Percentiles rank a stretch among this genome's conserved stretches.
Conservation (phyloP, 371 early-diverging fungal genomes). For the Sporodiniella umbellata region DNA sequence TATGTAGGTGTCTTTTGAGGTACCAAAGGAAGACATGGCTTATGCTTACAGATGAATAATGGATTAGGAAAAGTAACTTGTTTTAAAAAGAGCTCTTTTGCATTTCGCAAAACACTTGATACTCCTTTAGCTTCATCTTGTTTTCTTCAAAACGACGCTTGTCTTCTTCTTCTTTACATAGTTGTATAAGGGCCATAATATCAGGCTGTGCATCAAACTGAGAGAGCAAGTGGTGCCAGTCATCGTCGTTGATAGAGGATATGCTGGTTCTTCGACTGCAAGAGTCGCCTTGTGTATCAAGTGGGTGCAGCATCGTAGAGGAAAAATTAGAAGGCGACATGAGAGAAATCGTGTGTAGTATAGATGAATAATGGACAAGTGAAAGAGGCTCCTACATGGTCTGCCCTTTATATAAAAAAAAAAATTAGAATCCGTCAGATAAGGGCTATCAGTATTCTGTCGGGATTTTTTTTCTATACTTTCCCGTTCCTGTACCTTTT, state of each 20-base stretch:
- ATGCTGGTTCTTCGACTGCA: background rate
- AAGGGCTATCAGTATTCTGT: no score
- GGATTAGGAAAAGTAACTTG: no score
- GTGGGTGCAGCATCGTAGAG: background rate
- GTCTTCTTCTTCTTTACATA: conserved; percentile 48
- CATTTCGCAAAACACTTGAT: conserved; percentile 14
- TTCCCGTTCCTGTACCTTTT: no score
- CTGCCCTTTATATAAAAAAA: no score
- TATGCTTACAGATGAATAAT: no score
- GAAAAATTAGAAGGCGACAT: no score
- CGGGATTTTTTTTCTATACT: no score
- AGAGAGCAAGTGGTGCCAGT: conserved; percentile 15
- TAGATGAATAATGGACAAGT: no score
- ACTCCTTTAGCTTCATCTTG: conserved; percentile 38
- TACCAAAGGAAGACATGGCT: background rate
- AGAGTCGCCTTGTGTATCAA: background rate
- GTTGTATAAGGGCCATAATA: conserved; percentile 41
- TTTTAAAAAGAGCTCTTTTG: background rate
- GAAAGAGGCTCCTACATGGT: no score
- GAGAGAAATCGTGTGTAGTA: no score
- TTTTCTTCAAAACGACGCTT: conserved; percentile 48
- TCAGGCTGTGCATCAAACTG: conserved; percentile 42
- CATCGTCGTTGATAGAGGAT: background rate
- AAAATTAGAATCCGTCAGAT: no score
- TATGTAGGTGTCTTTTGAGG: no score